A percentile compares a stretch with the other conserved stretches of the same genome.
phyloP scores from a whole-genome alignment of 768 basidiomycete genomes.

The Suillus weaverae region DNA sequence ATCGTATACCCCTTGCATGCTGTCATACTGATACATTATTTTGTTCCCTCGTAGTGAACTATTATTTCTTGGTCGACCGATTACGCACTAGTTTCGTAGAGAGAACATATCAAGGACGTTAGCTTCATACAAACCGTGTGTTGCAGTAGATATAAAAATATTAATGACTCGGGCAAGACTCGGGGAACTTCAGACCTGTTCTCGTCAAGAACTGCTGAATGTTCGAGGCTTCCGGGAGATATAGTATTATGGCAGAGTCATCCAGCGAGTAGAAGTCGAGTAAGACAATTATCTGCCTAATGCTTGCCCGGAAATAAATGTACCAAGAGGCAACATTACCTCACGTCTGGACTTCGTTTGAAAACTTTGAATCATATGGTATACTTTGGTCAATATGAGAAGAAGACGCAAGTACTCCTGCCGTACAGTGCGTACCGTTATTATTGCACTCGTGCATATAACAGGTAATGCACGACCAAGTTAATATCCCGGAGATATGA shows the following conservation, averaged over 20 bases:
- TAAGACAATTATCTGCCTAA: neutral
- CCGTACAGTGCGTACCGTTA: neutral
- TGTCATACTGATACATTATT: neutral
- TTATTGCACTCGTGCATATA: neutral
- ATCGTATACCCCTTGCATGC: neutral
- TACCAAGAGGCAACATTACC: neutral
- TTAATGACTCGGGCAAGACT: neutral
- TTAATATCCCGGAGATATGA: neutral
- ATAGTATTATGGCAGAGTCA: neutral
- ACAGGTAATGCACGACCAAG: neutral
- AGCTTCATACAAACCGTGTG: neutral
- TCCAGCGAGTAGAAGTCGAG: neutral
- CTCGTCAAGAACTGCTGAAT: neutral
- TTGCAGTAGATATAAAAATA: neutral
- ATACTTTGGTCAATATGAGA: neutral
- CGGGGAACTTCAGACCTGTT: neutral
- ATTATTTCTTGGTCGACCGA: neutral
- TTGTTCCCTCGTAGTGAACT: neutral
- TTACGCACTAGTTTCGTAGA: neutral
- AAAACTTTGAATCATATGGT: neutral
- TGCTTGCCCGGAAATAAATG: neutral
- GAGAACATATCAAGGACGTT: neutral
- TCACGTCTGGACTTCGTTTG: neutral
- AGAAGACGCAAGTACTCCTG: neutral
- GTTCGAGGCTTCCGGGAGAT: neutral